Percentiles rank a stretch among this genome's conserved stretches.
phyloP scores from a whole-genome alignment of 2,329 filamentous ascomycete species.

The Penicillium verrucosum region DNA sequence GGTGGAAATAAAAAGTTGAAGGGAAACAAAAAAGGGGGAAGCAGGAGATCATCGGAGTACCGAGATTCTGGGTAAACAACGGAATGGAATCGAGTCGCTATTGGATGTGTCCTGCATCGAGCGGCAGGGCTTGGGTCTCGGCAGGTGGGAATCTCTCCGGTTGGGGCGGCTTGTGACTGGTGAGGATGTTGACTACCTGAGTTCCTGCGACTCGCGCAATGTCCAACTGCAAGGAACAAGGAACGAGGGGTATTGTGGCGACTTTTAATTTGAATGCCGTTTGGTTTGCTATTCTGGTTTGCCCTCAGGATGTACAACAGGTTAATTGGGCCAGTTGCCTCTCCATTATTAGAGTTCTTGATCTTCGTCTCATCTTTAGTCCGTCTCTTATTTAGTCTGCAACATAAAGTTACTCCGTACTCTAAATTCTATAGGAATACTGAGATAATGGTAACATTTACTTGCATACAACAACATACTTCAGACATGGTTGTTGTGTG shows the following conservation, averaged over 20 bases:
- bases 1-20: neutral
- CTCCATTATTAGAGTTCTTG: neutral
- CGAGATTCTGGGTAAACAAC: conserved; percentile 13
- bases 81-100: conserved; percentile 2
- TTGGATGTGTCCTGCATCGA: conserved; percentile 17
- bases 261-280: conserved; percentile 4
- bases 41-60: conserved; percentile 15
- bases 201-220: conserved; percentile 14
- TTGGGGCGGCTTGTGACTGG: conserved; percentile 12
- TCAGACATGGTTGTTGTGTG: neutral
- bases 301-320: neutral
- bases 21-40: conserved; percentile 5
- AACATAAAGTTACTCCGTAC: too few species aligned
- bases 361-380: neutral
- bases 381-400: too few species aligned
- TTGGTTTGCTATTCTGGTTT: neutral
- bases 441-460: neutral
- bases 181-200: conserved; percentile 13
- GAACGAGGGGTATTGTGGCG: conserved; percentile 9
- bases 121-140: conserved; percentile 19
- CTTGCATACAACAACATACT: neutral
- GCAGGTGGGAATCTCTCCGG: conserved; percentile 15
- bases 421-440: neutral
- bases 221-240: conserved; percentile 22
- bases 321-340: neutral